These are phyloP conservation scores for Fusarium sulawesiense DNA, from an alignment of 2,329 filamentous ascomycete genomes.

Conservation along the genomic window DNA sequence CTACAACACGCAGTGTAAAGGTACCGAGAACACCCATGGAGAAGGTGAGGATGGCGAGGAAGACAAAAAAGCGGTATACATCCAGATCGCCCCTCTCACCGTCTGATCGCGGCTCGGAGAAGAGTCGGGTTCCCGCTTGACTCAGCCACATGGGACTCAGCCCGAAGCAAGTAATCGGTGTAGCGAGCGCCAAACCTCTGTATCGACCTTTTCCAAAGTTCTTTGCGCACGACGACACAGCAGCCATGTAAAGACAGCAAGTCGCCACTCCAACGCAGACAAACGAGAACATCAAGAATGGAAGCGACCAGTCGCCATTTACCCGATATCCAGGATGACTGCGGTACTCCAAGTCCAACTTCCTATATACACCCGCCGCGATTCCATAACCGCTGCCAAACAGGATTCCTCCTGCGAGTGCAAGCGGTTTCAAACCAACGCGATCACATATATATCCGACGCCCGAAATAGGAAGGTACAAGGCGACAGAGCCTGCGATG, in stretches of 20 bases:
- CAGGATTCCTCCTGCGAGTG: constrained; percentile 75
- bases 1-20: constrained; percentile 80
- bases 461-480: constrained; percentile 91
- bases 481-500: constrained; percentile 85
- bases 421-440: constrained; percentile 81
- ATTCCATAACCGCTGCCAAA: constrained; percentile 86
- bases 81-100: constrained; percentile 73
- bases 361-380: constrained; percentile 80
- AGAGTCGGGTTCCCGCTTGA: constrained; percentile 82
- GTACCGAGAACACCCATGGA: constrained; percentile 78
- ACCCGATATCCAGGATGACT: constrained; percentile 54
- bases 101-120: constrained; percentile 75
- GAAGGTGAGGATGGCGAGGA: constrained; percentile 78
- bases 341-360: constrained; percentile 60
- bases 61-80: constrained; percentile 89
- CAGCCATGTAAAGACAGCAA: constrained; percentile 87
- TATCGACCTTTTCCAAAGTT: constrained; percentile 93
- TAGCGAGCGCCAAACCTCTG: constrained; percentile 87
- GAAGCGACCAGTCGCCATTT: constrained; percentile 73
- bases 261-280: constrained; percentile 85
- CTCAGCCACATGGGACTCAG: constrained; percentile 96
- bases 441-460: constrained; percentile 95
- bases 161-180: constrained; percentile 92
- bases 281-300: constrained; percentile 87
- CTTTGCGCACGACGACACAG: constrained; percentile 96